A percentile compares a stretch with the other conserved stretches of the same genome.
Evolutionary conservation across 768 basidiomycete genomes (phyloP).

Genomic region (Tulasnella sp.): DNA sequence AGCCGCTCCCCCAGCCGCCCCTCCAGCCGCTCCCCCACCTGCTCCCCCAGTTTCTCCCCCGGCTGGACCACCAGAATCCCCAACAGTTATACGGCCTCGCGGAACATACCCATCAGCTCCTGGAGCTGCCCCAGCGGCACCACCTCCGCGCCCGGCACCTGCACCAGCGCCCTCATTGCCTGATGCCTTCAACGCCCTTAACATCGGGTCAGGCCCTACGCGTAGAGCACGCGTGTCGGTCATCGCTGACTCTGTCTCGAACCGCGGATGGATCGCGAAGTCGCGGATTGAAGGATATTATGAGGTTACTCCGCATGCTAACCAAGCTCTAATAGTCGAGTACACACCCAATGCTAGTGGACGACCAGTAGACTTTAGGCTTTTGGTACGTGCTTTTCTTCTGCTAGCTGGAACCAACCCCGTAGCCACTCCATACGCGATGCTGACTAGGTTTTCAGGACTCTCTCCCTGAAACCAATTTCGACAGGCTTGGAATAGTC

Average conservation of each 20-base stretch:
- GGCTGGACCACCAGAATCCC: not conserved
- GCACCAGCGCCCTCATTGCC: not conserved
- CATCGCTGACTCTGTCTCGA: not conserved
- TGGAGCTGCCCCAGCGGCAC: not conserved
- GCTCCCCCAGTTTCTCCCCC: not conserved
- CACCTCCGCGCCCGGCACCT: not conserved
- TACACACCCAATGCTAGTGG: not conserved
- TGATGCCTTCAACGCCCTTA: not conserved
- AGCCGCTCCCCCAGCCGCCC: not conserved
- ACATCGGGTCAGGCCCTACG: not conserved
- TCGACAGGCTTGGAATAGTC: not conserved
- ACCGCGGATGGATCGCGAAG: not conserved
- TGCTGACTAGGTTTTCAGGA: not conserved
- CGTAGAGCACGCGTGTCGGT: not conserved
- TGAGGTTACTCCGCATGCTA: not conserved
- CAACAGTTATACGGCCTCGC: not conserved
- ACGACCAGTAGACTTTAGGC: not conserved
- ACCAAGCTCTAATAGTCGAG: not conserved
- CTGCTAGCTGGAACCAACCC: not conserved
- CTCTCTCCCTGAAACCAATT: conserved; percentile 1
- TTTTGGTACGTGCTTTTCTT: not conserved
- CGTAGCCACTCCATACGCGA: not conserved
- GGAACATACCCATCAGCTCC: not conserved
- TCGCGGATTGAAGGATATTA: not conserved
- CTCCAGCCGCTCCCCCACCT: not conserved